phyloP scores from a whole-genome alignment of 352 stramenopile genomes.

The Phytophthora chlamydospora region DNA sequence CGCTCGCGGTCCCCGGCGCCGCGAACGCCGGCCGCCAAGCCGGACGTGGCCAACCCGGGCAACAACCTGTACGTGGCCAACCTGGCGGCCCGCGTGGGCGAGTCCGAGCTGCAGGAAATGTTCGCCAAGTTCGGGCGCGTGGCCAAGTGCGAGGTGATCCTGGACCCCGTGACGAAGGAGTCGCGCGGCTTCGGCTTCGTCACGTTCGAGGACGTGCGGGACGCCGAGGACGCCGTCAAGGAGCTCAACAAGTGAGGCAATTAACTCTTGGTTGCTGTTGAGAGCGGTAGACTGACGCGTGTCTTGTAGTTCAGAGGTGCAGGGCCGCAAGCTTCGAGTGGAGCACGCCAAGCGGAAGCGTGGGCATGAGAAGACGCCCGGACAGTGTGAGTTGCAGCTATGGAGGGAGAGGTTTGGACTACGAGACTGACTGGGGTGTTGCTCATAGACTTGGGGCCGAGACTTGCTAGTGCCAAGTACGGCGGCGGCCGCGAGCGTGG shows the following conservation, averaged over 20 bases:
- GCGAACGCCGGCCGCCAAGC: constrained; percentile 20
- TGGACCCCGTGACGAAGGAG: constrained; percentile 76
- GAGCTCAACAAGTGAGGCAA: constrained; percentile 76
- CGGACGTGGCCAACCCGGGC: constrained; percentile 54
- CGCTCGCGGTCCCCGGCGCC: constrained; percentile 40
- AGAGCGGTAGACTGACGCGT: not conserved
- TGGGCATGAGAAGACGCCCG: constrained; percentile 85
- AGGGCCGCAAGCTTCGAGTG: constrained; percentile 73
- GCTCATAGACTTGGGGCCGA: constrained; percentile 67
- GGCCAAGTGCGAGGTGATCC: constrained; percentile 82
- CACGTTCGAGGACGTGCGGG: constrained; percentile 77
- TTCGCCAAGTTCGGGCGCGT: constrained; percentile 80
- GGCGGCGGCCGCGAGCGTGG: constrained; percentile 44
- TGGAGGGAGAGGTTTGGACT: not conserved
- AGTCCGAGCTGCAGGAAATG: constrained; percentile 70
- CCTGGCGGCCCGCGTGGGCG: constrained; percentile 54
- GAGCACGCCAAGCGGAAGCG: constrained; percentile 84
- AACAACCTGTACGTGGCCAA: constrained; percentile 88
- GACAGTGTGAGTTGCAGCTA: constrained; percentile 51
- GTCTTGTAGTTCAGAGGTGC: constrained; percentile 67
- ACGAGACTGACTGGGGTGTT: not conserved
- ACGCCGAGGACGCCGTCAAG: constrained; percentile 79
- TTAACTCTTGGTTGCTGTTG: constrained; percentile 12
- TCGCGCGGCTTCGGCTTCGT: constrained; percentile 83
- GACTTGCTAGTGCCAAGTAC: constrained; percentile 79